A percentile compares a stretch with the other conserved stretches of the same genome.
These are phyloP conservation scores for Pseudocercospora fuligena DNA, from an alignment of 2,329 filamentous ascomycete genomes.

Conservation along the genomic window DNA sequence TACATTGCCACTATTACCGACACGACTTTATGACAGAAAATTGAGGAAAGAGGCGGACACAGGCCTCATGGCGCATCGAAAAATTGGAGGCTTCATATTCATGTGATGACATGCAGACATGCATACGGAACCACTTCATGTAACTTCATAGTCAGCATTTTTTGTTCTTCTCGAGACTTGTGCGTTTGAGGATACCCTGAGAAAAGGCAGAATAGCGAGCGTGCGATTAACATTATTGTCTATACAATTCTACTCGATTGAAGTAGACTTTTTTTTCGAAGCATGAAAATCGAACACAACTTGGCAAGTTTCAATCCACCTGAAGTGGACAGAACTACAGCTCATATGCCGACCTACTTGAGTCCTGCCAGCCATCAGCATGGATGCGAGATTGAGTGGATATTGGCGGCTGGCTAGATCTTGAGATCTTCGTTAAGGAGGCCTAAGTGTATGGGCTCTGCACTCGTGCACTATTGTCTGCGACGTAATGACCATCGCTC, in stretches of 20 bases:
- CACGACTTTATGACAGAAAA: constrained; percentile 14
- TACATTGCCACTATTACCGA: background rate
- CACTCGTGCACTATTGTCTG: no score
- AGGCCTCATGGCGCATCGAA: background rate
- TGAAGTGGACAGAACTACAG: no score
- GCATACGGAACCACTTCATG: background rate
- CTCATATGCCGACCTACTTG: no score
- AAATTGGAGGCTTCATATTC: background rate
- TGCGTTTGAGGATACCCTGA: background rate
- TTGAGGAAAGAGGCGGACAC: constrained; percentile 4
- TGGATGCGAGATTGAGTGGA: no score
- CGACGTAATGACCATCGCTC: no score
- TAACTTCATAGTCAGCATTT: background rate
- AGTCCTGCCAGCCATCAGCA: no score
- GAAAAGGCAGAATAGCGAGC: background rate
- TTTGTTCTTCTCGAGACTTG: background rate
- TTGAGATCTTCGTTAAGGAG: no score
- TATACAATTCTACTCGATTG: background rate
- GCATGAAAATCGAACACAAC: background rate
- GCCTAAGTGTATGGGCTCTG: no score
- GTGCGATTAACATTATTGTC: background rate
- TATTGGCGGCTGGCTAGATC: no score
- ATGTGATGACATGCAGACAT: background rate
- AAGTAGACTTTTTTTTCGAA: background rate
- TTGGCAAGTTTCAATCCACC: no score